Percentiles rank a stretch among this genome's conserved stretches.
These are phyloP conservation scores for Xylaria castorea DNA, from an alignment of 495 filamentous ascomycete species.

Conservation along the genomic window DNA sequence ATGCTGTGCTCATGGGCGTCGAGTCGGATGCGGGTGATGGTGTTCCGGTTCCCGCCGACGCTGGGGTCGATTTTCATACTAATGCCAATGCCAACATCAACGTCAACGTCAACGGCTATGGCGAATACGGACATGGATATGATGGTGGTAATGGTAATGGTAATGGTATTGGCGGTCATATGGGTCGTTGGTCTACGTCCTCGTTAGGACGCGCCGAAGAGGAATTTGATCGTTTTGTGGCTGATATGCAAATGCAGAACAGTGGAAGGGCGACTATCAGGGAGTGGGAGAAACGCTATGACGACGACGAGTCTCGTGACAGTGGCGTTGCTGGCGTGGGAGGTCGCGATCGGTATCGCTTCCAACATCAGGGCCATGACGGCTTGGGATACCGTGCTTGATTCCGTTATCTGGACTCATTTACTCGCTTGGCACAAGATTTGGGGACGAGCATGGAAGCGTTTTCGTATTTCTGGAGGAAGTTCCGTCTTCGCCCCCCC, in stretches of 20 bases:
- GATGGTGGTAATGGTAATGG: background rate
- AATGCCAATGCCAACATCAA: background rate
- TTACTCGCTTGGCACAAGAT: background rate
- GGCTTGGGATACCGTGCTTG: slow-evolving; percentile 1
- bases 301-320: slow-evolving; percentile 6
- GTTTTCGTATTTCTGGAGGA: background rate
- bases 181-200: slow-evolving; percentile 18
- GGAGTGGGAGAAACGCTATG: background rate
- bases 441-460: background rate
- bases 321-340: slow-evolving; percentile 16
- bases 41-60: background rate
- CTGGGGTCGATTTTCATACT: background rate
- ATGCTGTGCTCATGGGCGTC: slow-evolving; percentile 23
- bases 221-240: slow-evolving; percentile 9
- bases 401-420: background rate
- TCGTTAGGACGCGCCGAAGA: slow-evolving; percentile 11
- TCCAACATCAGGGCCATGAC: background rate
- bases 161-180: background rate
- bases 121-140: background rate
- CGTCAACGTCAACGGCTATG: background rate
- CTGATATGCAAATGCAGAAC: slow-evolving; percentile 1
- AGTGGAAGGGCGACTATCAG: background rate
- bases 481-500: background rate
- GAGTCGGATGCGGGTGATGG: background rate
- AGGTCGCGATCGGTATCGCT: background rate